phyloP scores from a whole-genome alignment of 2,329 filamentous ascomycete genomes.

The Madurella mycetomatis region DNA sequence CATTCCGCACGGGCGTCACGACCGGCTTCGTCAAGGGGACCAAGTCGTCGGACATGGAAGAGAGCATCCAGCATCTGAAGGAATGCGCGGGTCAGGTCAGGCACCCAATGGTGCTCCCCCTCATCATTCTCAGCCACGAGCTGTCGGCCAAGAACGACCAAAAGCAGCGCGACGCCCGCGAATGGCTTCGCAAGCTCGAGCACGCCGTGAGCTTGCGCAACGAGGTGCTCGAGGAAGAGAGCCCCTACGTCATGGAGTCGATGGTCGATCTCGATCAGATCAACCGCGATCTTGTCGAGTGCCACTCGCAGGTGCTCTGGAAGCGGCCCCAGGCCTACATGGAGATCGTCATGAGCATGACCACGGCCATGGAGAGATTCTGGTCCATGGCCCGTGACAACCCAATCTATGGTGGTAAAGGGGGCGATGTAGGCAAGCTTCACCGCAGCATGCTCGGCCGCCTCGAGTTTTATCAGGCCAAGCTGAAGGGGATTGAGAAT shows the following conservation, averaged over 20 bases:
- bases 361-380: constrained; percentile 45
- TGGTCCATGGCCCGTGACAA: constrained; percentile 26
- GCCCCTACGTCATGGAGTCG: constrained; percentile 45
- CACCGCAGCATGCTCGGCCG: constrained; percentile 51
- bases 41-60: constrained; percentile 49
- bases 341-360: constrained; percentile 48
- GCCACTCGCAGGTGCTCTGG: constrained; percentile 59
- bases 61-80: constrained; percentile 46
- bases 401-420: constrained; percentile 24
- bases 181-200: constrained; percentile 58
- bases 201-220: constrained; percentile 58
- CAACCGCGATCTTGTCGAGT: constrained; percentile 60
- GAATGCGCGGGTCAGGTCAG: constrained; percentile 46
- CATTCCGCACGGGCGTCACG: constrained; percentile 51
- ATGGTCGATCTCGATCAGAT: constrained; percentile 56
- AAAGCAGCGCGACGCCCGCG: constrained; percentile 58
- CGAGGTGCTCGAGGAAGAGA: constrained; percentile 53
- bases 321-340: constrained; percentile 59
- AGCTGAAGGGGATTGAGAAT: constrained; percentile 58
- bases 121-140: constrained; percentile 57
- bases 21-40: constrained; percentile 61
- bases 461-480: constrained; percentile 57
- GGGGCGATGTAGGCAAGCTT: constrained; percentile 38
- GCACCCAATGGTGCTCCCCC: constrained; percentile 56
- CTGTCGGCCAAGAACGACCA: constrained; percentile 52